Percentiles rank a stretch among this genome's conserved stretches.
phyloP scores from a whole-genome alignment of 2,329 filamentous ascomycete species.

The Rhynchosporium graminicola region DNA sequence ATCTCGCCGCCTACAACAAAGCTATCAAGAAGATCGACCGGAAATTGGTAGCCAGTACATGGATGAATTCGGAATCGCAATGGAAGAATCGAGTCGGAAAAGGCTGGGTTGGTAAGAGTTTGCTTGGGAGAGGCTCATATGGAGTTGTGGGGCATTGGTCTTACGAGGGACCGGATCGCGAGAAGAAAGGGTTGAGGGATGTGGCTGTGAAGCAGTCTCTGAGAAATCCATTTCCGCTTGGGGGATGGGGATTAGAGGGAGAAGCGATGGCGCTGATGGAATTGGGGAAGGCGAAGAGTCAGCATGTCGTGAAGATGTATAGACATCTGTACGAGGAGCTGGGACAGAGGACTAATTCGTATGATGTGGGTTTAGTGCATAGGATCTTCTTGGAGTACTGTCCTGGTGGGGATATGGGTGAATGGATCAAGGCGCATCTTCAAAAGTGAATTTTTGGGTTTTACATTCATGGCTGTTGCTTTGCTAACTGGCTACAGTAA shows the following conservation, averaged over 20 bases:
- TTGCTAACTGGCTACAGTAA: not conserved
- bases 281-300: constrained; percentile 13
- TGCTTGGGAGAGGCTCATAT: constrained; percentile 17
- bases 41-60: not conserved
- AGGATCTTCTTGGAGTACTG: constrained; percentile 27
- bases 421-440: not conserved
- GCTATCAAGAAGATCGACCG: not conserved
- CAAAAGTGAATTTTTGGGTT: not conserved
- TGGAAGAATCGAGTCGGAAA: constrained; percentile 18
- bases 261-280: constrained; percentile 12
- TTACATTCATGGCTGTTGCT: not conserved
- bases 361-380: constrained; percentile 19
- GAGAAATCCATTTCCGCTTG: not conserved
- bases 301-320: constrained; percentile 23
- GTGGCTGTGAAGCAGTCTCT: constrained; percentile 24
- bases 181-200: constrained; percentile 15
- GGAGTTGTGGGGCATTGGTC: constrained; percentile 25
- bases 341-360: constrained; percentile 8
- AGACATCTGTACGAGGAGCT: constrained; percentile 21
- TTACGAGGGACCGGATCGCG: constrained; percentile 20
- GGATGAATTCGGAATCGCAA: constrained; percentile 2
- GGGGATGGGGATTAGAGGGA: constrained; percentile 1
- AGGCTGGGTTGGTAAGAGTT: constrained; percentile 9
- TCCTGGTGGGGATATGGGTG: constrained; percentile 17
- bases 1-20: not conserved